Evolutionary conservation across 176 grass and related monocot species (phyloP).

Genomic region (Puccinellia tenuiflora): DNA sequence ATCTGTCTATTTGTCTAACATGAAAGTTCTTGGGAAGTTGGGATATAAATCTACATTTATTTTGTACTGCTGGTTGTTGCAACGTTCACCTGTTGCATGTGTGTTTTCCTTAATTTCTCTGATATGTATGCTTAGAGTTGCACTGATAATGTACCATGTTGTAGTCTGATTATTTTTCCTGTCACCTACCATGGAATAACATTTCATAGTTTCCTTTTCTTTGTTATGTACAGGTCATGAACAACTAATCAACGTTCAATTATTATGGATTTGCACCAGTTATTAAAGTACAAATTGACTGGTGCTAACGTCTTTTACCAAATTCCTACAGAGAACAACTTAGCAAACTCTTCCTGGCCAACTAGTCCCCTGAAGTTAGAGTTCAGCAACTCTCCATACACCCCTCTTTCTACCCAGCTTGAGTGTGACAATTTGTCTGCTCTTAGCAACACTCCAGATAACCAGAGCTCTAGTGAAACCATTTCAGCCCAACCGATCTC

Average conservation of each 20-base stretch:
- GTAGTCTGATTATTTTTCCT: not conserved
- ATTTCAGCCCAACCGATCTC: constrained; percentile 60
- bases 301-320: constrained; percentile 39
- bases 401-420: constrained; percentile 58
- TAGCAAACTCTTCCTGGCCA: constrained; percentile 39
- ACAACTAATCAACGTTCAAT: constrained; percentile 45
- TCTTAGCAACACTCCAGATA: constrained; percentile 51
- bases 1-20: not conserved
- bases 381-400: constrained; percentile 58
- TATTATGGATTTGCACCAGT: constrained; percentile 88
- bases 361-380: constrained; percentile 47
- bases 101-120: not conserved
- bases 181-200: constrained; percentile 3
- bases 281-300: constrained; percentile 62
- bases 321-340: constrained; percentile 45
- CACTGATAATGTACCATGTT: constrained; percentile 6
- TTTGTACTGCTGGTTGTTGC: not conserved
- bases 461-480: constrained; percentile 64
- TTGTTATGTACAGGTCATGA: constrained; percentile 53
- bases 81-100: not conserved
- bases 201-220: constrained; percentile 21
- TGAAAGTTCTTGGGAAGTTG: not conserved
- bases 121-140: not conserved
- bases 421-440: constrained; percentile 61
- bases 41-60: not conserved